Conservation (phyloP, 202 grass and related monocot species). For the Tripidium arundinaceum region DNA sequence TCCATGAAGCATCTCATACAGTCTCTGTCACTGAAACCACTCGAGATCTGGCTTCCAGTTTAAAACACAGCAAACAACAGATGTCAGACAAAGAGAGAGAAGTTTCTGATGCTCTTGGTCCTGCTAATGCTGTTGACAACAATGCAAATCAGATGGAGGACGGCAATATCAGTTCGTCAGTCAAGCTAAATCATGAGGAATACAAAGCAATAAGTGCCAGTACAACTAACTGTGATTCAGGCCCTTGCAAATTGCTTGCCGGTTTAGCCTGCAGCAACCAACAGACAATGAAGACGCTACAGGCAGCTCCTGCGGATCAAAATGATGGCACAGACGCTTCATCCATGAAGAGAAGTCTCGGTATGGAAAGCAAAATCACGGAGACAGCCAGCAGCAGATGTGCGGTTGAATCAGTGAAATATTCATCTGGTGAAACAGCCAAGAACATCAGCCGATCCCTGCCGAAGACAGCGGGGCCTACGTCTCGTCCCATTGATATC, state of each 20-base stretch:
- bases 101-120: not conserved
- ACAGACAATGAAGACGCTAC: not conserved
- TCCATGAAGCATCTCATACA: constrained; percentile 12
- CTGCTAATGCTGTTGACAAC: not conserved
- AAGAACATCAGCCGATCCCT: not conserved
- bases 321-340: not conserved
- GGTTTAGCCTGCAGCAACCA: constrained; percentile 12
- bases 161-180: not conserved
- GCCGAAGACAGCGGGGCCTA: not conserved
- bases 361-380: not conserved
- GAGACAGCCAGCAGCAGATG: not conserved
- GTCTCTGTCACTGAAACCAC: not conserved
- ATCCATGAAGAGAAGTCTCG: constrained; percentile 1
- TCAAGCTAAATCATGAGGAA: constrained; percentile 31
- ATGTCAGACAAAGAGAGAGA: not conserved
- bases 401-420: not conserved
- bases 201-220: not conserved
- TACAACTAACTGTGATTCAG: not conserved
- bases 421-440: not conserved
- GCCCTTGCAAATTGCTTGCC: not conserved
- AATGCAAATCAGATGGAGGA: constrained; percentile 8
- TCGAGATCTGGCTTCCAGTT: not conserved
- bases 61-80: not conserved
- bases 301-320: not conserved
- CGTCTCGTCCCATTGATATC: not conserved